phyloP scores from a whole-genome alignment of 495 filamentous ascomycete species.

The Lepraria neglecta region DNA sequence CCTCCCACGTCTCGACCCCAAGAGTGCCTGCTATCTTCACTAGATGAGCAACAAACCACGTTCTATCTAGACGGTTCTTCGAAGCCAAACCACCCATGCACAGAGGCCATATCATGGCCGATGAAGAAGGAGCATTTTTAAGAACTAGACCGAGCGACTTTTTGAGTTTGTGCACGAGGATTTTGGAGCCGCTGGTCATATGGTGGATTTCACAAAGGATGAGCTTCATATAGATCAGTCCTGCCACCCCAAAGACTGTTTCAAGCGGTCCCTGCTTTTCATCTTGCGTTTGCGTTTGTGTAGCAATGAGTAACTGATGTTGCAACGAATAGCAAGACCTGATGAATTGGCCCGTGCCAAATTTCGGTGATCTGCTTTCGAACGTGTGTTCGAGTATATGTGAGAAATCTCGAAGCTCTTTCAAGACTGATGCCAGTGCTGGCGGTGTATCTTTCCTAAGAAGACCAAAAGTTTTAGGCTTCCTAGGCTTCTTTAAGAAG shows the following conservation, averaged over 20 bases:
- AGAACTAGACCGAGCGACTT: not conserved
- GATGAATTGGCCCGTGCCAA: not conserved
- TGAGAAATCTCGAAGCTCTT: not conserved
- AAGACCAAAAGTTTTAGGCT: not conserved
- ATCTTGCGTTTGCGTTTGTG: not conserved
- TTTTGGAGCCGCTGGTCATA: not conserved
- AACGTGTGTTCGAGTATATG: not conserved
- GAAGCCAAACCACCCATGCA: not conserved
- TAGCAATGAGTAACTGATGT: not conserved
- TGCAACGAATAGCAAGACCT: not conserved
- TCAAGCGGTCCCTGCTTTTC: not conserved
- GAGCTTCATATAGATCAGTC: constrained; percentile 1
- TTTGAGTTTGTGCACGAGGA: not conserved
- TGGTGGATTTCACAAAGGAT: not conserved
- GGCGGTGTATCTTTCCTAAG: not conserved
- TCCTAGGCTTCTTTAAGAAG: too few relatives aligned
- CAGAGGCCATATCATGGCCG: not conserved
- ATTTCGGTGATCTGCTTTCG: not conserved
- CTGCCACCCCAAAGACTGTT: not conserved
- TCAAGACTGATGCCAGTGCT: not conserved
- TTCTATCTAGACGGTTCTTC: not conserved
- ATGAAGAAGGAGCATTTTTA: too few relatives aligned
- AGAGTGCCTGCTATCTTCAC: not conserved
- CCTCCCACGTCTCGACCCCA: not conserved
- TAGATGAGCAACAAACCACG: not conserved